Base-by-base conservation (phyloP, 2,329 filamentous ascomycete genomes). In the Clonostachys chloroleuca region DNA sequence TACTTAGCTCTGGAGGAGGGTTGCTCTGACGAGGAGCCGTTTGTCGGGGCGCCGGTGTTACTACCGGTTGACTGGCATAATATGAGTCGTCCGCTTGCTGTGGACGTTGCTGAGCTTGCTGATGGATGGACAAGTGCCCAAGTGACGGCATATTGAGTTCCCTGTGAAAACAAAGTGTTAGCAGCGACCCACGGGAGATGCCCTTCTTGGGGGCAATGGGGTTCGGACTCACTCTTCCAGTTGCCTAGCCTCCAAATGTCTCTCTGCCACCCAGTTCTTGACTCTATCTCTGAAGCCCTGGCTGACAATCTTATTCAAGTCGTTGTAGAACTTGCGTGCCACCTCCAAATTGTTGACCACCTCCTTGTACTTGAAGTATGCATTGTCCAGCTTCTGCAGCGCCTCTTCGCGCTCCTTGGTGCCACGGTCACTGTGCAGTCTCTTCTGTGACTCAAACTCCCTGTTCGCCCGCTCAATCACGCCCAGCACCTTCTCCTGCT, bases 341-440 rank as follows among this genome's bases (percentile, higher is more conserved):
- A 87, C 89, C 54, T 97, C 92, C 4, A 96, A 77, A 60, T 97
- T 96, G 54, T 82, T 89, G 48, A 96, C 83, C 48, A 97, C 89
- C 64, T 99, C 92, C 68, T 96, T 96, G 73, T 97, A 97, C 68
- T 92, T 95, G 66, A 91, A 84, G 63, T 95, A 97, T 1, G 90
- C 92, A 53, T 88, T 91, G 64, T 97, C 92, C 10, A 99, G 74
- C 51, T 80, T 83, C 66, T 99, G 94, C 43, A 99, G 69, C 0
- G 90, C 91, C 55, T 87, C 80, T 63, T 97, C 92, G 13, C 94
- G 83, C 60, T 95, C 91, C 50, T 69, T 65, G 53, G 90, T 72
- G 42, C 78, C 78, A 14, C 73, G 71, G 34, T 74, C 74, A n/a
- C 74, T 87, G 5, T 84, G 83, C 37, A 75, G 78, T 46, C 84